Evolutionary conservation across 257 asterid genomes (phyloP), one percentile per base, ranked within the genome.

Genomic region (Ophiorrhiza pumila): DNA sequence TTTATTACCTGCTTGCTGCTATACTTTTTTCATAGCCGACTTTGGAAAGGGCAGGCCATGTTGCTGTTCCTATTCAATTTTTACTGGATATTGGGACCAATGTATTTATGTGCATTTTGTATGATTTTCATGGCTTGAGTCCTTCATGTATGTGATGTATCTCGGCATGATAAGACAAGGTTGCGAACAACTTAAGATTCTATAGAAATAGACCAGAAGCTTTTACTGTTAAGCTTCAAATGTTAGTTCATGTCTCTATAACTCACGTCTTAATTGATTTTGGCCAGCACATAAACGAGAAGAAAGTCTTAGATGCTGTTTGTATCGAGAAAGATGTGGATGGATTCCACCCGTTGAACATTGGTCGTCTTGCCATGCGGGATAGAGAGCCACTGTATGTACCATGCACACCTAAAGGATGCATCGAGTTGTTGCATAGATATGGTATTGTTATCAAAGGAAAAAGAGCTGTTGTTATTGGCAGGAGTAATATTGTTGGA

Each of bases 371-470:
- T 25, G 99, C 99, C 50, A 94, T 91, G 99, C 89, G 95, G 75
- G 97, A 84, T 79, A 84, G 97, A 77, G 97, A 91, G 68, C 97
- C 97, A 8, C 76, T 90, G 68, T 91, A 88, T 80, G 93, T 94
- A 71, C 97, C 98, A 0, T 94, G 98, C 78, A 94, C 98, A 0
- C 97, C 99, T 73, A 94, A 88, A 82, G 97, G 97, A 69, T 94
- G 99, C 69, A 85, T 94, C 77, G 96, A 94, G 85, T 72, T 91
- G 74, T 83, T 94, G 87, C 97, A 85, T 35, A 86, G 98, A 76
- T 86, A 88, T 74, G 86, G 82, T 50, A 76, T 94, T 53, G 61
- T 79, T 11, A 94, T 94, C 83, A 94, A 94, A 84, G 96, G 97
- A 66, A 90, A 87, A 87, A 86, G 90, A 53, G 97, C 95, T 15